Percentiles rank a stretch among this genome's conserved stretches.
These are phyloP conservation scores for Aspergillus piperis DNA, from an alignment of 2,329 filamentous ascomycete genomes.

Conservation along the genomic window DNA sequence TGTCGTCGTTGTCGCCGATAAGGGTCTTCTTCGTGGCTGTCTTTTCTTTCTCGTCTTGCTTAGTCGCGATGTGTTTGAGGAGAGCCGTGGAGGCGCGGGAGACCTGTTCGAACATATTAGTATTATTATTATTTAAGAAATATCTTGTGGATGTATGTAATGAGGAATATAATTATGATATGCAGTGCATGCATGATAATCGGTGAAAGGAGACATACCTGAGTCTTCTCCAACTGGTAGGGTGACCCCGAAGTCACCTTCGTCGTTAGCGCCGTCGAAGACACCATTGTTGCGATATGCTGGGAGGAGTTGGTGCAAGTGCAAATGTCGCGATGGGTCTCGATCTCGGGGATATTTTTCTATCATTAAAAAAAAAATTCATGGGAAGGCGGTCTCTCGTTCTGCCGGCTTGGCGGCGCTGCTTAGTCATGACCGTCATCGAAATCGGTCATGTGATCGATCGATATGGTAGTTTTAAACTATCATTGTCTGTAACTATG, in stretches of 20 bases:
- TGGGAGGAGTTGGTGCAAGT: slow-evolving; percentile 22
- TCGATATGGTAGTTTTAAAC: too few species aligned
- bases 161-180: too few species aligned
- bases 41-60: slow-evolving; percentile 50
- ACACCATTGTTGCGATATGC: slow-evolving; percentile 38
- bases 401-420: slow-evolving; percentile 31
- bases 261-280: slow-evolving; percentile 44
- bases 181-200: neutral
- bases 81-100: slow-evolving; percentile 62
- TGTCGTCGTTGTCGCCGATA: slow-evolving; percentile 50
- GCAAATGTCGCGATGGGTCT: slow-evolving; percentile 29
- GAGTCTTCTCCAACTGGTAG: slow-evolving; percentile 51
- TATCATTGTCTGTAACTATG: too few species aligned
- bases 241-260: slow-evolving; percentile 46
- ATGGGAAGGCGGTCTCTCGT: slow-evolving; percentile 40
- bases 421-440: neutral
- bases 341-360: slow-evolving; percentile 1
- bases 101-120: slow-evolving; percentile 45
- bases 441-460: too few species aligned
- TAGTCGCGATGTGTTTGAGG: slow-evolving; percentile 58
- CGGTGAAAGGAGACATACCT: slow-evolving; percentile 36
- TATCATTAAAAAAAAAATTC: slow-evolving; percentile 37
- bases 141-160: too few species aligned
- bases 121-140: too few species aligned
- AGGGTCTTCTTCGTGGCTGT: slow-evolving; percentile 56